These are phyloP conservation scores for Coniferiporia sulphurascens DNA, from an alignment of 1,284 basidiomycete genomes.

Conservation along the genomic window DNA sequence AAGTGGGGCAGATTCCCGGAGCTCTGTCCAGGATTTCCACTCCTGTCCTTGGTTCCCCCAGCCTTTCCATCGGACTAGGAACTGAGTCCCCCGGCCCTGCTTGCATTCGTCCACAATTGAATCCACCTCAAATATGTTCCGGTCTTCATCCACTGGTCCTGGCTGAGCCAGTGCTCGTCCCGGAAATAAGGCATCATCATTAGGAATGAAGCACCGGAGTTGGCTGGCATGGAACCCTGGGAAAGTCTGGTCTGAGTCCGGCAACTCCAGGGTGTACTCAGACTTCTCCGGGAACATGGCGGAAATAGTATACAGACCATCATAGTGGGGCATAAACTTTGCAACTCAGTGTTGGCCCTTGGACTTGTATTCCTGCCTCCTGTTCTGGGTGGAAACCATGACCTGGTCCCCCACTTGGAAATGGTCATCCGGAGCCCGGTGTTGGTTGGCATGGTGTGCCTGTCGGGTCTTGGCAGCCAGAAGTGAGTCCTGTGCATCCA, in stretches of 20 bases:
- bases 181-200: conserved; percentile 2
- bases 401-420: conserved; percentile 22
- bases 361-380: conserved; percentile 16
- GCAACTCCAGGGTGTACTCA: conserved; percentile 22
- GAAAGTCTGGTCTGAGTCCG: conserved; percentile 17
- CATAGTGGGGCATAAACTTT: conserved; percentile 28
- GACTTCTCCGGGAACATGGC: conserved; percentile 22
- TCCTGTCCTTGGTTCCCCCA: conserved; percentile 20
- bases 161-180: no score
- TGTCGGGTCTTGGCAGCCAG: no score
- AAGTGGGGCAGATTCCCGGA: conserved; percentile 22
- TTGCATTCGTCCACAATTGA: conserved; percentile 1
- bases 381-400: conserved; percentile 18
- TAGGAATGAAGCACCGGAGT: conserved; percentile 9
- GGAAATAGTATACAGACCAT: conserved; percentile 23
- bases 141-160: background rate
- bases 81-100: conserved; percentile 3
- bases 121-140: conserved; percentile 6
- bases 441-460: no score
- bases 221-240: conserved; percentile 24
- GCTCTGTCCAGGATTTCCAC: conserved; percentile 20
- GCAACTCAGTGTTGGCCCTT: conserved; percentile 20
- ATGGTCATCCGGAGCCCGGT: background rate
- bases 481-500: background rate
- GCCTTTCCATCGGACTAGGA: conserved; percentile 14